Evolutionary conservation across 2,329 filamentous ascomycete genomes (phyloP), one percentile per base, ranked within the genome.

Genomic region (Emergomyces orientalis): DNA sequence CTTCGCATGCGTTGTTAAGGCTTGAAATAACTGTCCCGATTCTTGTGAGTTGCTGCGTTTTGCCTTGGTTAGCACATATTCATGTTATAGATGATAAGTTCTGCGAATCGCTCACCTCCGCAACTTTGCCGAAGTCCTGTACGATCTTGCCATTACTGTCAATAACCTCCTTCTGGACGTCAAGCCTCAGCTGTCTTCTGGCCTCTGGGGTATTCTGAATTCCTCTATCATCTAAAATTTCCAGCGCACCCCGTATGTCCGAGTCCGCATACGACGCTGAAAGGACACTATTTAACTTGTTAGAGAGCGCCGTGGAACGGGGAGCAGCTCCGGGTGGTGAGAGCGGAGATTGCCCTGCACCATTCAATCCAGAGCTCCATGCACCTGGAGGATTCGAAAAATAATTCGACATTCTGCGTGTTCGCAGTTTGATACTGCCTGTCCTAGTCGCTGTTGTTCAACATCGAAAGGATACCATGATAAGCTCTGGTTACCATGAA

Each of bases 251-350:
- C 67, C 91, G 86, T 68, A 97, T 96, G 68, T 97, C 93, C 5
- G 90, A 82, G 75, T 97, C 94, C 7, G 91, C 89, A 76, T 96
- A 97, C 0, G 93, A 96, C 2, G 91, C 88, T 3, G 94, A 96
- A 58, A 97, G 84, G 49, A 97, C 88, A 65, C 85, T 87, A 30
- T 90, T 89, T 68, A 97, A 84, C 72, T 94, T 91, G 65, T 88
- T 88, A 8, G 90, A 87, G 39, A 97, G 79, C 8, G 91, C 88
- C 74, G 85, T 90, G 17, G 75, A 75, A 17, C 63, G 63, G n/a
- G 63, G 47, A 27, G 60, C 41, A 34, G 32, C 54, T n/a, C 55
- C 47, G 49, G 45, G 57, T 9, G 62, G 37, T 19, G 62, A 45
- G 19, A 54, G 45, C 30, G 61, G 61, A n/a, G 61, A 63, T 8